phyloP scores from a whole-genome alignment of 1,139 yeast species.

The Suhomyces atakaporum region DNA sequence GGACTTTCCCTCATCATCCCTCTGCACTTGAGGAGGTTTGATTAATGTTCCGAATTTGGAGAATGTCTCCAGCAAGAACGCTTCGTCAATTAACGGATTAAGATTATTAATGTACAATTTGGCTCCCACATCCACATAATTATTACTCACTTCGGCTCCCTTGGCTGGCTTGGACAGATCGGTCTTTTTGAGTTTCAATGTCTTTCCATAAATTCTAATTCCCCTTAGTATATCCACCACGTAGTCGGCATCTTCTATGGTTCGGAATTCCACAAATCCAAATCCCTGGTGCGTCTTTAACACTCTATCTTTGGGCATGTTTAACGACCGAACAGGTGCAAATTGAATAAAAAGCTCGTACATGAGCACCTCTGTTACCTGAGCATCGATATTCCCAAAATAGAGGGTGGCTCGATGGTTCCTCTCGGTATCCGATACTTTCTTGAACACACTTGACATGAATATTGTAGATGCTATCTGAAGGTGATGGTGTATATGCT shows the following conservation, averaged over 20 bases:
- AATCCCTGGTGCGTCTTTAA: slow-evolving; percentile 76
- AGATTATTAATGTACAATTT: slow-evolving; percentile 72
- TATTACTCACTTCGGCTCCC: too few relatives aligned
- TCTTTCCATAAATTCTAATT: slow-evolving; percentile 63
- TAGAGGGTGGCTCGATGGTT: slow-evolving; percentile 72
- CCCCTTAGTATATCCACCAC: slow-evolving; percentile 64
- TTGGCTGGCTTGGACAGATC: slow-evolving; percentile 15
- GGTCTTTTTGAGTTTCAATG: slow-evolving; percentile 60
- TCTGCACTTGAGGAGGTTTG: slow-evolving; percentile 51
- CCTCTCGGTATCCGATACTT: slow-evolving; percentile 45
- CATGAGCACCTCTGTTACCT: slow-evolving; percentile 65
- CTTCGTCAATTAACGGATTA: slow-evolving; percentile 68
- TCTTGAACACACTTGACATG: slow-evolving; percentile 28
- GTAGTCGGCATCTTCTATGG: slow-evolving; percentile 68
- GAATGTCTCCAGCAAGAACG: slow-evolving; percentile 60
- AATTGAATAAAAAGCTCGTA: slow-evolving; percentile 86
- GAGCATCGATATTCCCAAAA: slow-evolving; percentile 80
- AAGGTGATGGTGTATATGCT: too few relatives aligned
- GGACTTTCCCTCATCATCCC: slow-evolving; percentile 56
- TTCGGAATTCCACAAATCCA: slow-evolving; percentile 79
- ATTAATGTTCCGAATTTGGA: slow-evolving; percentile 67
- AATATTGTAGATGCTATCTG: too few relatives aligned
- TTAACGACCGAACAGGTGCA: slow-evolving; percentile 71
- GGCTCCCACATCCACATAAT: slow-evolving; percentile 65
- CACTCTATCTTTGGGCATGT: slow-evolving; percentile 80